Percentiles rank a stretch among this genome's conserved stretches.
These are phyloP conservation scores for Saccharomycopsis sp. DNA, from an alignment of 805 yeast genomes.

Conservation along the genomic window DNA sequence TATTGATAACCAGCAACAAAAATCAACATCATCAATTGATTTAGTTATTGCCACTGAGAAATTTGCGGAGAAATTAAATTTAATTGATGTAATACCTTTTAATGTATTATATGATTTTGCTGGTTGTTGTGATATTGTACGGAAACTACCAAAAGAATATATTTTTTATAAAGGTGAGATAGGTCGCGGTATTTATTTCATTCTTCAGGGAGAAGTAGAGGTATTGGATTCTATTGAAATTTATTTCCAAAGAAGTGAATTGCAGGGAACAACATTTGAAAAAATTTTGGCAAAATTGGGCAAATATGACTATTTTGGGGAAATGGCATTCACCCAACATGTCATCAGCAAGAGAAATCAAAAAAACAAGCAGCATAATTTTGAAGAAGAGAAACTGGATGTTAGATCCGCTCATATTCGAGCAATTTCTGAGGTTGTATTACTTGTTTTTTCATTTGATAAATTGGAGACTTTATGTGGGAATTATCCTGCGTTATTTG, in stretches of 20 bases:
- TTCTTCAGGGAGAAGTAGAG: constrained; percentile 65
- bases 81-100: constrained; percentile 4
- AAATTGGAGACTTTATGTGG: constrained; percentile 47
- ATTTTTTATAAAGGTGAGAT: constrained; percentile 52
- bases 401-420: constrained; percentile 64
- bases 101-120: constrained; percentile 10
- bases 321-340: constrained; percentile 56
- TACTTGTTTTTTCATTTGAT: constrained; percentile 52
- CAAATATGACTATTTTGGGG: constrained; percentile 67
- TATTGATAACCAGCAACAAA: background rate
- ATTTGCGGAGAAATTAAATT: constrained; percentile 4
- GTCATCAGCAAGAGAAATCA: too few relatives aligned
- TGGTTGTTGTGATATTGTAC: too few relatives aligned
- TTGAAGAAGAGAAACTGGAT: too few relatives aligned
- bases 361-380: too few relatives aligned
- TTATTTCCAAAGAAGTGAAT: constrained; percentile 20
- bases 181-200: constrained; percentile 61
- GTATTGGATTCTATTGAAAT: constrained; percentile 39
- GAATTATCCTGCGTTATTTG: constrained; percentile 50
- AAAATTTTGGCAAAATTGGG: constrained; percentile 50
- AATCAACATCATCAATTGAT: constrained; percentile 2
- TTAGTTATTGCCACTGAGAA: constrained; percentile 5
- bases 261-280: constrained; percentile 28
- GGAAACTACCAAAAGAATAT: constrained; percentile 55
- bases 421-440: constrained; percentile 51